Percentiles rank a stretch among this genome's conserved stretches.
Conservation (phyloP, 305 asterid genomes). For the Fraxinus latifolia region DNA sequence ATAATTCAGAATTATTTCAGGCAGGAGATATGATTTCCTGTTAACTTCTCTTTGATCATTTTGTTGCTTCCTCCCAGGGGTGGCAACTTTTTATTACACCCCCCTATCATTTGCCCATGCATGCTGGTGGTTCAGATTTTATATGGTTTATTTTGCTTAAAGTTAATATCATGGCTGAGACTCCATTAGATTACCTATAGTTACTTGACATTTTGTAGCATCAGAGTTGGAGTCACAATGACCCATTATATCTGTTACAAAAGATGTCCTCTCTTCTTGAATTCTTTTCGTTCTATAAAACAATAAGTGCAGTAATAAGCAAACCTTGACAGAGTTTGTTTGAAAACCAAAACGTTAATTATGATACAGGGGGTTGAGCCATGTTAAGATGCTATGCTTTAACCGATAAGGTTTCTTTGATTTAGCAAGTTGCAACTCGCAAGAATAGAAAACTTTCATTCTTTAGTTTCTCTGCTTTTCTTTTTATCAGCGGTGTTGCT, state of each 20-base stretch:
- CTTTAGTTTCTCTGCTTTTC: not conserved
- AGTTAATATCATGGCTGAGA: not conserved
- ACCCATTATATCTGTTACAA: not conserved
- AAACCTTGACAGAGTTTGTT: not conserved
- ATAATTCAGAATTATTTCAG: not conserved
- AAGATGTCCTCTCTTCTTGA: not conserved
- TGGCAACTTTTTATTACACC: not conserved
- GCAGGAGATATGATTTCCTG: not conserved
- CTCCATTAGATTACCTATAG: not conserved
- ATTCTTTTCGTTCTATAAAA: not conserved
- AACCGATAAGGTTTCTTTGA: not conserved
- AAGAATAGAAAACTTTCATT: not conserved
- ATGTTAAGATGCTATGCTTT: not conserved
- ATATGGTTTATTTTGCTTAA: not conserved
- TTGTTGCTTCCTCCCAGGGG: not conserved
- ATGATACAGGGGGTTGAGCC: not conserved
- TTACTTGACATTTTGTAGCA: not conserved
- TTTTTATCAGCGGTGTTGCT: not conserved
- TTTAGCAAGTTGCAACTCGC: not conserved
- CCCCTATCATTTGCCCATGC: not conserved
- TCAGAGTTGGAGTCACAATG: not conserved
- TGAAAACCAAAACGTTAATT: not conserved
- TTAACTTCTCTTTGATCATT: slow-evolving; percentile 1
- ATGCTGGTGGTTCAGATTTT: not conserved
- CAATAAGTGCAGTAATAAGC: not conserved